Evolutionary conservation across 208 protist genomes (phyloP).

Genomic region (Acanthamoeba castellanii): DNA sequence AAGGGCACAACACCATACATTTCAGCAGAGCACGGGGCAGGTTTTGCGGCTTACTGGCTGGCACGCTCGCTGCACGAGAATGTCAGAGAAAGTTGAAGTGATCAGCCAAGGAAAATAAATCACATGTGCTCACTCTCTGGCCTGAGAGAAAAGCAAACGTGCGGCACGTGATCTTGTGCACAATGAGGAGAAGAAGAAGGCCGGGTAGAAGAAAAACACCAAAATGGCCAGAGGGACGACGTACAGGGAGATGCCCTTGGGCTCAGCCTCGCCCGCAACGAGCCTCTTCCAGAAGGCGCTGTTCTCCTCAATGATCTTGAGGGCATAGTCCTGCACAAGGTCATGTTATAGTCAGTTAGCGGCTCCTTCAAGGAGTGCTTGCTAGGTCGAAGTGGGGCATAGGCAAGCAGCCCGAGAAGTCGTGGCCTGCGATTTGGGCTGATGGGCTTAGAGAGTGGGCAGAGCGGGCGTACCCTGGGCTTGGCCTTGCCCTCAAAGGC

Average conservation of each 20-base stretch:
- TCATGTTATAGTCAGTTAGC: not conserved
- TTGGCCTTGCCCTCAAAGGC: slow-evolving; percentile 88
- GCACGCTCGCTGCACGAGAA: too few relatives aligned
- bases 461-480: slow-evolving; percentile 60
- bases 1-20: too few relatives aligned
- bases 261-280: slow-evolving; percentile 59
- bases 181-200: not conserved
- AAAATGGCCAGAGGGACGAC: not conserved
- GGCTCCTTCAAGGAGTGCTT: not conserved
- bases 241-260: slow-evolving; percentile 64
- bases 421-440: too few relatives aligned
- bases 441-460: not conserved
- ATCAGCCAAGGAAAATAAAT: too few relatives aligned
- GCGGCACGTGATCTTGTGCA: not conserved
- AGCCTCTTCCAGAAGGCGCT: slow-evolving; percentile 85
- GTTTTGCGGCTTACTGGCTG: too few relatives aligned
- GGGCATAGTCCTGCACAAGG: slow-evolving; percentile 81
- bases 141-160: too few relatives aligned
- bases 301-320: slow-evolving; percentile 86
- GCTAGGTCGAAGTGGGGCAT: not conserved
- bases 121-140: too few relatives aligned
- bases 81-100: too few relatives aligned
- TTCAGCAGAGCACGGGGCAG: too few relatives aligned
- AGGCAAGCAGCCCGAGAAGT: not conserved
- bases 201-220: not conserved